Evolutionary conservation across 768 basidiomycete species (phyloP).

Genomic region (Scleroderma citrinum): DNA sequence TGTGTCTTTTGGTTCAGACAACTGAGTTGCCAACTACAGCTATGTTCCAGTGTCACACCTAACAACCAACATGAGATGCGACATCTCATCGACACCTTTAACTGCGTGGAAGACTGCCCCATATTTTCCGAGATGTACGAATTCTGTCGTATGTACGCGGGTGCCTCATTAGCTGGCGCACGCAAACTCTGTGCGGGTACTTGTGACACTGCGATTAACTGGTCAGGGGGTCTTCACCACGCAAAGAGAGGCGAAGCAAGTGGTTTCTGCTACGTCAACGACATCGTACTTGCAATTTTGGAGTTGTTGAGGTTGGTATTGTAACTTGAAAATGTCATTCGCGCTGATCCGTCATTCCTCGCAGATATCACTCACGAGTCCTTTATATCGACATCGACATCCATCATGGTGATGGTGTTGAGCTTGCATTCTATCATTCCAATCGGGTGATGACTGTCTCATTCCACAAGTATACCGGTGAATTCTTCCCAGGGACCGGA

Average conservation of each 20-base stretch:
- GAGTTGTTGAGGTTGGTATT: conserved; percentile 71
- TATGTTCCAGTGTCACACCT: conserved; percentile 68
- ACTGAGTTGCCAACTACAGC: neutral
- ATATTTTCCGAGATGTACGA: conserved; percentile 93
- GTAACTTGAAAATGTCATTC: neutral
- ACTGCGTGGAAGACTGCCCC: conserved; percentile 96
- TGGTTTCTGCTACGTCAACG: conserved; percentile 98
- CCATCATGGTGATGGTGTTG: conserved; percentile 97
- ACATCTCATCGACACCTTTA: conserved; percentile 77
- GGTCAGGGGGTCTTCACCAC: conserved; percentile 98
- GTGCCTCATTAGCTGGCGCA: conserved; percentile 86
- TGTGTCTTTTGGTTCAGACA: conserved; percentile 28
- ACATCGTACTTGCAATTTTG: conserved; percentile 90
- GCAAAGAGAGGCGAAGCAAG: conserved; percentile 97
- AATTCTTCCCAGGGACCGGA: conserved; percentile 98
- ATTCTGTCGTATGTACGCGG: conserved; percentile 92
- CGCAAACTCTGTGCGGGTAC: conserved; percentile 77
- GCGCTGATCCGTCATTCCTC: neutral
- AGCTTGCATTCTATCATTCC: conserved; percentile 95
- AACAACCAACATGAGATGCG: conserved; percentile 65
- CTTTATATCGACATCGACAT: conserved; percentile 99
- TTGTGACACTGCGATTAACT: conserved; percentile 97
- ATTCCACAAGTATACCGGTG: conserved; percentile 98
- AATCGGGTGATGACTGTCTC: conserved; percentile 99
- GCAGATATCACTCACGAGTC: conserved; percentile 86